Conservation (phyloP, 108 stramenopile genomes). For the Skeletonema costatum region DNA sequence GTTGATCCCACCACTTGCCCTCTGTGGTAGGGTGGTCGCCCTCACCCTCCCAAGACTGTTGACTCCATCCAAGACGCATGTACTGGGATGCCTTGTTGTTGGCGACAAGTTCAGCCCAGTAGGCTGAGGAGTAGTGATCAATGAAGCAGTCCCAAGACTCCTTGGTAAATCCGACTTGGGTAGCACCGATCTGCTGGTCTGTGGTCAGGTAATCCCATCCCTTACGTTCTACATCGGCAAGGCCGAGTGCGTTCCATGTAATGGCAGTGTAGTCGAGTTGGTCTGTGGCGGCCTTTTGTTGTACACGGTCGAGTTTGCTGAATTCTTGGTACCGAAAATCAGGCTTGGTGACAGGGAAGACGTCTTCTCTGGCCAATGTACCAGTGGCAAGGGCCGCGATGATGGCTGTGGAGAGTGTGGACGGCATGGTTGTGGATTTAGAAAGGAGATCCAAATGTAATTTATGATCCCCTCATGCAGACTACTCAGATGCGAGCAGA, state of each 20-base stretch:
- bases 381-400: constrained; percentile 3
- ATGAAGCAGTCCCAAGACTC: constrained; percentile 54
- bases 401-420: constrained; percentile 2
- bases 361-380: constrained; percentile 9
- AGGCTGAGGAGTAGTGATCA: constrained; percentile 16
- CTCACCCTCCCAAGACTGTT: constrained; percentile 32
- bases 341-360: constrained; percentile 24
- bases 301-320: constrained; percentile 14
- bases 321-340: constrained; percentile 29
- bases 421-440: background rate
- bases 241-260: constrained; percentile 41
- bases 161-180: constrained; percentile 33
- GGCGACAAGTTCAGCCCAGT: background rate
- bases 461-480: background rate
- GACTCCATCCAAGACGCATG: constrained; percentile 42
- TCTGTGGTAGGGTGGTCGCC: constrained; percentile 27
- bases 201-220: constrained; percentile 32
- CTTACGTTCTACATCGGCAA: constrained; percentile 19
- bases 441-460: background rate
- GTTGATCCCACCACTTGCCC: constrained; percentile 41
- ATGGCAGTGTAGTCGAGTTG: constrained; percentile 26
- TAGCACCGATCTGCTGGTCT: constrained; percentile 27
- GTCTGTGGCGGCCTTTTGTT: constrained; percentile 27
- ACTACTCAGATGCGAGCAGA: too few relatives aligned
- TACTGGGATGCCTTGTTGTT: background rate